Percentiles rank a stretch among this genome's conserved stretches.
Conservation (phyloP, 140 eudicot genomes). For the Erigeron philadelphicus region DNA sequence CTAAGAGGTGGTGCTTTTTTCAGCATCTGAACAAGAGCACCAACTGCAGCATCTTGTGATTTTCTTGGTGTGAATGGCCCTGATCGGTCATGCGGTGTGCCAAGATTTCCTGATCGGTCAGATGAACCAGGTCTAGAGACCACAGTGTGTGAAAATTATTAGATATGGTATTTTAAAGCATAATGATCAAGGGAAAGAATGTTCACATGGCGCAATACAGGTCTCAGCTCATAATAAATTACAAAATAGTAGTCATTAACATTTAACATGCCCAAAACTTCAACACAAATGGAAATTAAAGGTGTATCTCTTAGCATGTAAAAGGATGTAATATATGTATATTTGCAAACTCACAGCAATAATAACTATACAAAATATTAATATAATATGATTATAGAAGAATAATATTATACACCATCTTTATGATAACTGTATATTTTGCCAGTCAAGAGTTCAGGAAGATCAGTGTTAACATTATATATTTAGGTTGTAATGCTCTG, state of each 20-base stretch:
- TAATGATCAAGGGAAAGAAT: background rate
- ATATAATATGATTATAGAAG: too few species aligned
- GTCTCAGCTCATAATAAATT: background rate
- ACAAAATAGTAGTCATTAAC: background rate
- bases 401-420: background rate
- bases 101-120: constrained; percentile 41
- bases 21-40: constrained; percentile 76
- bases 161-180: background rate
- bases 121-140: constrained; percentile 56
- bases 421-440: background rate
- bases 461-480: background rate
- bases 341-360: background rate
- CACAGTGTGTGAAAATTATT: constrained; percentile 11
- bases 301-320: background rate
- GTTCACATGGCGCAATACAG: background rate
- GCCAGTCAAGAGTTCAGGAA: background rate
- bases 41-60: constrained; percentile 83
- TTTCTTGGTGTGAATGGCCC: constrained; percentile 40
- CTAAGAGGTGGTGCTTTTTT: constrained; percentile 83
- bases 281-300: background rate
- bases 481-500: background rate
- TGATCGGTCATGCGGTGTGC: constrained; percentile 35
- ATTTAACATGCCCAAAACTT: background rate
- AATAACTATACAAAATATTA: background rate
- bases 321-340: constrained; percentile 6